phyloP scores from a whole-genome alignment of 163 green algal species.

The Chlamydomonas reinhardtii region DNA sequence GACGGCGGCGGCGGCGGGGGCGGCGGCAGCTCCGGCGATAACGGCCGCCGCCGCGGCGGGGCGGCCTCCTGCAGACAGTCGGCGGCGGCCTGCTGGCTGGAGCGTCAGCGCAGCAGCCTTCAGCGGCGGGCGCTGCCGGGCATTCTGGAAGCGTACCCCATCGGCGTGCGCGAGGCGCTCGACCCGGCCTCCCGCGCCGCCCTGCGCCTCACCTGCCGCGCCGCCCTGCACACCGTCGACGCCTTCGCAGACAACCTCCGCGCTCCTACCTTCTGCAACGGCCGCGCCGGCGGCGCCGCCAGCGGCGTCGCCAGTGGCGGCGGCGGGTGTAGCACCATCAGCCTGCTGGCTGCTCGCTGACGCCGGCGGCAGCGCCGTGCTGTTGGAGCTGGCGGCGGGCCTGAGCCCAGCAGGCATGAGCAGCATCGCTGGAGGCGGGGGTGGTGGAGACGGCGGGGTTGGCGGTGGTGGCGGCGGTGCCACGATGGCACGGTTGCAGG shows the following conservation, averaged over 20 bases:
- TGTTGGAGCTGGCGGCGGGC: too few species aligned
- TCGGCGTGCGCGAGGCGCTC: not conserved
- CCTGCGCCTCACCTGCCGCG: constrained; percentile 22
- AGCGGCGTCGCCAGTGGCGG: not conserved
- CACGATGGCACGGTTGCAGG: not conserved
- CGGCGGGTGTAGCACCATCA: too few species aligned
- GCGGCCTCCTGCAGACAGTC: too few species aligned
- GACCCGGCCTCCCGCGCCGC: not conserved
- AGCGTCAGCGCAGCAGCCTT: too few species aligned
- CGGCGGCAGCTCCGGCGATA: too few species aligned
- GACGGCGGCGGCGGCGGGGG: too few species aligned
- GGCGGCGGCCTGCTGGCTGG: too few species aligned
- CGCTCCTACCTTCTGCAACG: constrained; percentile 1
- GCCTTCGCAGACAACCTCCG: not conserved
- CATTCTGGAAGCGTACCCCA: not conserved
- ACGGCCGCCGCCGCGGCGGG: too few species aligned
- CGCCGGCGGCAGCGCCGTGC: too few species aligned
- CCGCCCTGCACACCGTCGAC: constrained; percentile 7
- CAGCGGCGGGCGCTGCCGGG: not conserved
- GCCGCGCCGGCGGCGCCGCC: not conserved
- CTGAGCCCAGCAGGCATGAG: too few species aligned
- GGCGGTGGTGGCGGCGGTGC: not conserved
- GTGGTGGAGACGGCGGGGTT: not conserved
- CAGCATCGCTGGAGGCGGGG: not conserved
- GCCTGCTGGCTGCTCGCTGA: too few species aligned